These are phyloP conservation scores for Kwoniella europaea DNA, from an alignment of 768 basidiomycete species.

Conservation along the genomic window DNA sequence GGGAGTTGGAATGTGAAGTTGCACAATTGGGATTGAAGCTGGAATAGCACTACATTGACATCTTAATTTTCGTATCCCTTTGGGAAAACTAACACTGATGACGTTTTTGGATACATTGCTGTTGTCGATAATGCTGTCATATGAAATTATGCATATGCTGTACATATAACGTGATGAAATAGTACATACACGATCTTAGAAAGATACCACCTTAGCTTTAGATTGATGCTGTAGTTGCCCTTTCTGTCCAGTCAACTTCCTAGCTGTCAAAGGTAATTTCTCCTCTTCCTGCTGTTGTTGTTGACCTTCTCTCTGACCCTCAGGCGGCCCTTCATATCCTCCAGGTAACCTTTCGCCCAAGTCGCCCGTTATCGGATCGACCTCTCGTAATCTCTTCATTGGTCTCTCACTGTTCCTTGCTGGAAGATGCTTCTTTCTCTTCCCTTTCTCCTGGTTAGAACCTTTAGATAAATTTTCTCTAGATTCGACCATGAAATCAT, in stretches of 20 bases:
- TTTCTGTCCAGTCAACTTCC: conserved; percentile 6
- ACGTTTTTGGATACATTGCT: not conserved
- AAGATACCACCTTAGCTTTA: conserved; percentile 32
- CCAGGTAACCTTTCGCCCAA: not conserved
- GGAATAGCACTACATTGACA: not conserved
- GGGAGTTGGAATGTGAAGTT: conserved; percentile 2
- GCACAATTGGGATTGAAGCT: not conserved
- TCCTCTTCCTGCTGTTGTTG: not conserved
- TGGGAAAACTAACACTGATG: not conserved
- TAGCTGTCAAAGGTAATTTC: conserved; percentile 15
- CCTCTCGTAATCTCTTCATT: conserved; percentile 13
- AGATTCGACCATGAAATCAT: conserved; percentile 86
- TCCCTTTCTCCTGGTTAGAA: not conserved
- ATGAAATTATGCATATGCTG: not conserved
- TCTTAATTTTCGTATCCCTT: not conserved
- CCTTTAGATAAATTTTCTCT: conserved; percentile 60
- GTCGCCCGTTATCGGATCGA: conserved; percentile 10
- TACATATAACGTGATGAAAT: not conserved
- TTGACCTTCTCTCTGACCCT: conserved; percentile 7
- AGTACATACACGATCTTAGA: conserved; percentile 9
- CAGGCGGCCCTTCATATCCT: conserved; percentile 8
- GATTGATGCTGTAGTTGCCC: conserved; percentile 8
- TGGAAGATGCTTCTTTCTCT: conserved; percentile 33
- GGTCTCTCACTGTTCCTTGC: conserved; percentile 32
- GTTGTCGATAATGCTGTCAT: not conserved